Base-by-base conservation (phyloP, 176 grass and related monocot genomes). In the Triticum dicoccoides region DNA sequence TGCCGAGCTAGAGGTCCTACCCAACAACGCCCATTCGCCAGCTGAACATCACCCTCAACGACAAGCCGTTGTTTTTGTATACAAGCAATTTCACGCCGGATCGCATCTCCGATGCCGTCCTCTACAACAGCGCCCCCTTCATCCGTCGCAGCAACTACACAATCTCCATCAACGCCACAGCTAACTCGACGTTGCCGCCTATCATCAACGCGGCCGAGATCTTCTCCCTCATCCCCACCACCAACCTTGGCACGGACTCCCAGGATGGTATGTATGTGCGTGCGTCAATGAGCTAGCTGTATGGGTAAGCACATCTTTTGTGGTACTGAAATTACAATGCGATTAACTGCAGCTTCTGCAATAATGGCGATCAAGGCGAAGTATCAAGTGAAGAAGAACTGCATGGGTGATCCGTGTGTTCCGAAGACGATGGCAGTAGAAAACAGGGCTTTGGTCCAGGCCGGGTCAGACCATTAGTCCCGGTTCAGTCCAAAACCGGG, bases 381-480 rank as follows among this genome's bases (percentile, higher is more conserved):
- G 11, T 96, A 96, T 59, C 21, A 83, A 24, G 18, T 91, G 9
- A 64, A 77, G 61, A 91, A 67, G 73, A 91, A 83, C 34, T 95
- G 93, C 89, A 69, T 76, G 84, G 93, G 91, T 33, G 93, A 95
- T 20, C 93, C 93, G 2, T 95, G 93, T 11, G 70, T 32, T 83
- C 91, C 93, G 0, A 83, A 89, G 62, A 54, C 3, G 4, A 69
- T 91, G 65, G 73, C 84, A 27, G 25, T 27, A 27, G 25, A 27
- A 27, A 27, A 27, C 25, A 27, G 25, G 25, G 25, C 25, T 27
- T 27, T 27, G 25, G 25, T 27, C 1, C 25, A 1, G 25, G 25
- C 25, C 25, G 25, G 25, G 1, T 27, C 25, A 27, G 25, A 1
- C 25, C 25, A 27, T 27, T 27, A 27, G 25, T 27, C 25, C 25